Conservation (phyloP, 768 basidiomycete genomes). For the Lentinus brumalis region DNA sequence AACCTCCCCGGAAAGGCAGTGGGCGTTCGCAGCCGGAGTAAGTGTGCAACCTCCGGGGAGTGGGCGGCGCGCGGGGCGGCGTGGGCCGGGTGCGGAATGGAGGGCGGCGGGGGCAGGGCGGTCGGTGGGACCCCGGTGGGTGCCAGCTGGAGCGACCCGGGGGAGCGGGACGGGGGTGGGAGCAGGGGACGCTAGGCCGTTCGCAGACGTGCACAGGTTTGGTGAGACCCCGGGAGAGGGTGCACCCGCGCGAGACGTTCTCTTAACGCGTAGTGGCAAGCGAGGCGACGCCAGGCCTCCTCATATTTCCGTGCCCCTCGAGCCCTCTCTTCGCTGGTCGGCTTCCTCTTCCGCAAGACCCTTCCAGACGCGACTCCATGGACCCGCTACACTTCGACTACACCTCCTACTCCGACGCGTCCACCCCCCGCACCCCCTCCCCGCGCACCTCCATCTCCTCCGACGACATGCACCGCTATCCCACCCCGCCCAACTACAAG, state of each 20-base stretch:
- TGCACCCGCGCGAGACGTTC: conserved; percentile 5
- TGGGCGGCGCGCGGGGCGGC: background rate
- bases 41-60: conserved; percentile 7
- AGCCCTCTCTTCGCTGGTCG: conserved; percentile 18
- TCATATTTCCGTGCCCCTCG: conserved; percentile 12
- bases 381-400: conserved; percentile 57
- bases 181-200: conserved; percentile 10
- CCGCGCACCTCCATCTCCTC: conserved; percentile 45
- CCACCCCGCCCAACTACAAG: conserved; percentile 41
- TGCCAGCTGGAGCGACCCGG: conserved; percentile 2
- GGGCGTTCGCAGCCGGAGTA: conserved; percentile 9
- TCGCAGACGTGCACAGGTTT: conserved; percentile 15
- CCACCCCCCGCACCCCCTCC: conserved; percentile 74
- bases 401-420: conserved; percentile 67
- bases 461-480: conserved; percentile 36
- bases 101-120: background rate
- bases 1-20: conserved; percentile 14
- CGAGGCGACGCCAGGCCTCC: conserved; percentile 2
- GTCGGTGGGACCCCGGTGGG: background rate
- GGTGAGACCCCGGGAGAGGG: conserved; percentile 13
- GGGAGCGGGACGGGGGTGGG: conserved; percentile 13
- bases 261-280: conserved; percentile 4
- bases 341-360: conserved; percentile 20
- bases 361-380: conserved; percentile 33
- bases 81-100: background rate